Evolutionary conservation across 2,329 filamentous ascomycete species (phyloP), one percentile per base, ranked within the genome.

Genomic region (Colletotrichum endophyticum): DNA sequence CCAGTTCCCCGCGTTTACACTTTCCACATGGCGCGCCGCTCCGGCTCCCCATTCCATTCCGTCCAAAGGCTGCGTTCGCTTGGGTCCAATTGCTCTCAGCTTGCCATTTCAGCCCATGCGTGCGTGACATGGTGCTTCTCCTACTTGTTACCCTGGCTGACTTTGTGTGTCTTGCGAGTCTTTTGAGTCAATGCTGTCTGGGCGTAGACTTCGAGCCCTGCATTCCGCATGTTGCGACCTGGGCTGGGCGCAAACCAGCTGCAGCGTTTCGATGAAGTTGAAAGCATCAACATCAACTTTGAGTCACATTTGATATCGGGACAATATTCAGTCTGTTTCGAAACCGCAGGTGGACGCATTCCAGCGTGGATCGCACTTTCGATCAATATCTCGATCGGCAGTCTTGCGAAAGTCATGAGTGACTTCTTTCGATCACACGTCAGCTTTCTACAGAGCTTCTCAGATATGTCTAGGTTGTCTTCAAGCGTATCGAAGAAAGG

Each of bases 1-100:
- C 61, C 57, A 53, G 49, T 75, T 63, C 72, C 75, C 75, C 75
- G 72, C 75, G 67, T 77, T 75, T 72, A 66, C 66, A 69, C 63
- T 67, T 59, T 53, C 22, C 71, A 74, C 70, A 76, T 73, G 27
- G 64, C 64, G 44, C 34, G 32, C 57, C 56, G 61, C 49, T 61
- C 66, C 34, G 22, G 61, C 13, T 66, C 36, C 61, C 59, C 53
- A 63, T 77, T 77, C 66, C 62, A 66, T 61, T 36, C 53, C 19
- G 27, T 62, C 49, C 53, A 8, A 53, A 28, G 36, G 64, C 64
- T 61, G 36, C 57, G 34, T 73, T 30, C 36, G 39, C 34, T 66
- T 66, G 32, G 16, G 11, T 11, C n/a, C 30, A 25, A 12, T 16
- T 32, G 15, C 25, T 22, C 59, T 53, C 34, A 53, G 68, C 57